Base-by-base conservation (phyloP, 345 rosid species). In the Viola odorata region DNA sequence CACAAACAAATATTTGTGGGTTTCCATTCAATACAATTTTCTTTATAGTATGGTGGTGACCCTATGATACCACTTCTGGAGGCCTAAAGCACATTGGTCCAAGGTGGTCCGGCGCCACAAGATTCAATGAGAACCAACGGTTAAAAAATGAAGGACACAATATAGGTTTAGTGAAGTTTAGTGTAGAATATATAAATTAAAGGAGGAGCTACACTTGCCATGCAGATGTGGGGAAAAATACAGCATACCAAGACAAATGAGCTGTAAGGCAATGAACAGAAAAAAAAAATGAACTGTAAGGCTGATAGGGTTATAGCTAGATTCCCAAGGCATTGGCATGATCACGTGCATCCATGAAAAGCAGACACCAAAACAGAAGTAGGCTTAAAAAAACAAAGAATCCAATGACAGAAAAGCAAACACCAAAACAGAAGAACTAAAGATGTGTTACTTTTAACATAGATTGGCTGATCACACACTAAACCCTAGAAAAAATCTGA, bases 321-420 rank as follows among this genome's bases (percentile, higher is more conserved):
- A 71, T 71, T 69, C 71, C 61, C 69, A 37, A 73, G 41, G 66
- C 68, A 50, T 4, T 1, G 6, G 51, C 64, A 51, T 37, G 16
- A 50, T 71, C 80, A 69, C 74, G 73, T 72, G 80, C 75, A 66
- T 62, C 65, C 17, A 39, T 57, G 14, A 0, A 4, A 45, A 57
- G 48, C 41, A 53, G 41, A 15, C 41, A 13, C 36, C 12, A 14
- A n/a, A 2, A 13, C 14, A 5, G 8, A 10, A 11, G 14, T 32
- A 36, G 9, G 12, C 17, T 40, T 40, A 50, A 42, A 12, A 9
- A 0, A 13, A 8, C 36, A 36, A 58, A 11, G 12, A 17, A 1
- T 16, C 15, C 6, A 5, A n/a, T n/a, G n/a, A n/a, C n/a, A n/a
- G 14, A 0, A 4, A 45, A 57, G 48, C 41, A 53, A 32, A 15